Evolutionary conservation across 768 basidiomycete species (phyloP).

Genomic region (Punctularia strigosozonata): DNA sequence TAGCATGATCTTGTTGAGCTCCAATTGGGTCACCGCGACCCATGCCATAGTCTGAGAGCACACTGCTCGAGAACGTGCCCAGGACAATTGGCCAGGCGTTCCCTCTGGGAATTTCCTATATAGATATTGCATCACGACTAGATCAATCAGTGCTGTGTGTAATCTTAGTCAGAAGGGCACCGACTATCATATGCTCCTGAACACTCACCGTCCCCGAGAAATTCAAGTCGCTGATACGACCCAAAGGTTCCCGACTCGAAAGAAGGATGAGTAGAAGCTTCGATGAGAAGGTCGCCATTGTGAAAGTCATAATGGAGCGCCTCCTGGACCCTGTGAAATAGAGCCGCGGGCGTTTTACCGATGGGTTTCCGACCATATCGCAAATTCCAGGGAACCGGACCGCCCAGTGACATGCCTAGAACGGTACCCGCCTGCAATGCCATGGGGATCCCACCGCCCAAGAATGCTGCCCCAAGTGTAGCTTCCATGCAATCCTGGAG

Average conservation of each 20-base stretch:
- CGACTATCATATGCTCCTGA: no score
- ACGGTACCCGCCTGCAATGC: slow-evolving; percentile 52
- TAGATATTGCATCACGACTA: slow-evolving; percentile 63
- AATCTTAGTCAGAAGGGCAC: no score
- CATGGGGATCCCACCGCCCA: slow-evolving; percentile 60
- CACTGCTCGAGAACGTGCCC: slow-evolving; percentile 57
- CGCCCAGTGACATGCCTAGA: slow-evolving; percentile 66
- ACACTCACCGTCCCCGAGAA: slow-evolving; percentile 75
- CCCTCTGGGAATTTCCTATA: slow-evolving; percentile 58
- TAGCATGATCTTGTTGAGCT: slow-evolving; percentile 58
- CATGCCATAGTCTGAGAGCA: slow-evolving; percentile 66
- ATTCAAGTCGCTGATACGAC: slow-evolving; percentile 82
- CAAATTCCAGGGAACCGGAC: slow-evolving; percentile 51
- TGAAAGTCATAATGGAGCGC: slow-evolving; percentile 61
- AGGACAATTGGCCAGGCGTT: slow-evolving; percentile 67
- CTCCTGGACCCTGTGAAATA: slow-evolving; percentile 48
- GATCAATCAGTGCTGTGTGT: slow-evolving; percentile 58
- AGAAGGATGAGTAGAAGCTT: slow-evolving; percentile 83
- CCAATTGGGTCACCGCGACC: slow-evolving; percentile 51
- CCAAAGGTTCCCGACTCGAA: slow-evolving; percentile 38
- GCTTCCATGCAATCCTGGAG: slow-evolving; percentile 89
- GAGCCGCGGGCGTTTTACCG: slow-evolving; percentile 24
- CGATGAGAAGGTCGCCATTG: slow-evolving; percentile 47
- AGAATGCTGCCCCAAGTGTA: slow-evolving; percentile 63
- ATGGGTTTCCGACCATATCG: slow-evolving; percentile 32